Conservation (phyloP, 1,284 basidiomycete species). For the Ganoderma lucidum region DNA sequence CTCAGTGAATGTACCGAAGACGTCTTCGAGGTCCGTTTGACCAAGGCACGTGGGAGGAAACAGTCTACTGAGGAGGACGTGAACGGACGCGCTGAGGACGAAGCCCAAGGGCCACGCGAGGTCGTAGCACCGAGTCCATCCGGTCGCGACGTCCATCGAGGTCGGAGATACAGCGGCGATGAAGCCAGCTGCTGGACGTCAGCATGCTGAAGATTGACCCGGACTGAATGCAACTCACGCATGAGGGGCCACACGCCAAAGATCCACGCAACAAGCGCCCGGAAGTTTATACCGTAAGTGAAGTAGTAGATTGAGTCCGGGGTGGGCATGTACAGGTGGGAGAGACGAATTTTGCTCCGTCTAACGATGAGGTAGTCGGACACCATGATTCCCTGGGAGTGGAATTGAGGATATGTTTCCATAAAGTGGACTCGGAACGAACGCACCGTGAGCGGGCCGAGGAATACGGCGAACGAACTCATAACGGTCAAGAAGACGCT, state of each 20-base stretch:
- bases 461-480: constrained; percentile 35
- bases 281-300: constrained; percentile 33
- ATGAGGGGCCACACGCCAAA: constrained; percentile 35
- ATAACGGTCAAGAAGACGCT: constrained; percentile 34
- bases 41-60: constrained; percentile 26
- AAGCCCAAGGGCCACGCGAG: constrained; percentile 35
- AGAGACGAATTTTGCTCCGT: constrained; percentile 26
- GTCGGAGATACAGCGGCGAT: constrained; percentile 29
- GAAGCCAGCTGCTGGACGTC: constrained; percentile 28
- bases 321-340: constrained; percentile 34
- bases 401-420: neutral
- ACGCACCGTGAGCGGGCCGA: constrained; percentile 32
- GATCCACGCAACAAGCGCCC: constrained; percentile 30
- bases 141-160: constrained; percentile 17
- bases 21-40: constrained; percentile 22
- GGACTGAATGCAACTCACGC: constrained; percentile 16
- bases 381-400: constrained; percentile 29
- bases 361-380: constrained; percentile 34
- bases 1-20: constrained; percentile 29
- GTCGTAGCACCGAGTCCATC: constrained; percentile 32
- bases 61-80: constrained; percentile 20
- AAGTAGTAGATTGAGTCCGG: constrained; percentile 34
- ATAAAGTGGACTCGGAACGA: neutral
- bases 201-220: neutral
- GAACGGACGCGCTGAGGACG: constrained; percentile 22